Percentiles rank a stretch among this genome's conserved stretches.
Evolutionary conservation across 768 basidiomycete genomes (phyloP).

Genomic region (Megacollybia marginata): DNA sequence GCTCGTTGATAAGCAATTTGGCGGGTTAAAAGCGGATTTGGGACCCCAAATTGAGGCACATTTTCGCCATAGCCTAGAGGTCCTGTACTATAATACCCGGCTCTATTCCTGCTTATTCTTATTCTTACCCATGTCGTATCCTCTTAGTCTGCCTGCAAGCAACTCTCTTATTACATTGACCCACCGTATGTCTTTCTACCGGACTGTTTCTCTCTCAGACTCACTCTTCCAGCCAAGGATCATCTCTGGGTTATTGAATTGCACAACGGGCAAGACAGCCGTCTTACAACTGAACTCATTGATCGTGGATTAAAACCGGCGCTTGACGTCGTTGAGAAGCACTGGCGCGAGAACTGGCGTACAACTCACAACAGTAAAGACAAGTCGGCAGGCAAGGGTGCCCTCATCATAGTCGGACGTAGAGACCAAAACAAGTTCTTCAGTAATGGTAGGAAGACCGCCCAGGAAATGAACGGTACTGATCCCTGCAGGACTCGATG

Average conservation of each 20-base stretch:
- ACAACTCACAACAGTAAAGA: conserved; percentile 34
- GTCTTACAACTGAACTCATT: conserved; percentile 53
- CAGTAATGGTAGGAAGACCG: conserved; percentile 63
- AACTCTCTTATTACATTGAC: conserved; percentile 62
- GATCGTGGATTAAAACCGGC: conserved; percentile 59
- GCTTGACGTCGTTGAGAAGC: conserved; percentile 61
- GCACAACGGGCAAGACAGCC: conserved; percentile 71
- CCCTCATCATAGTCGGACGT: conserved; percentile 71
- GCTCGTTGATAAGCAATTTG: too few species aligned
- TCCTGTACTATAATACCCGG: too few species aligned
- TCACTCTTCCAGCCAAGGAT: conserved; percentile 37
- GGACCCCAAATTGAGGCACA: too few species aligned
- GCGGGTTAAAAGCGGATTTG: too few species aligned
- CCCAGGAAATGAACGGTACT: background rate
- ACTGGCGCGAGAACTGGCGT: conserved; percentile 57
- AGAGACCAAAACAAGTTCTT: conserved; percentile 82
- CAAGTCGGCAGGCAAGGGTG: conserved; percentile 52
- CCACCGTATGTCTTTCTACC: conserved; percentile 41
- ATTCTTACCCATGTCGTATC: conserved; percentile 44
- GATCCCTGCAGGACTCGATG: conserved; percentile 49
- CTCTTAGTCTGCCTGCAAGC: conserved; percentile 40
- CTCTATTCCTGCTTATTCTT: too few species aligned
- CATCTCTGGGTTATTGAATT: conserved; percentile 73
- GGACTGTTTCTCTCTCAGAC: background rate
- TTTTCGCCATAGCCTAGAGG: too few species aligned